Percentiles rank a stretch among this genome's conserved stretches.
Conservation (phyloP, 768 basidiomycete genomes). For the Xerocomus spinulosus region DNA sequence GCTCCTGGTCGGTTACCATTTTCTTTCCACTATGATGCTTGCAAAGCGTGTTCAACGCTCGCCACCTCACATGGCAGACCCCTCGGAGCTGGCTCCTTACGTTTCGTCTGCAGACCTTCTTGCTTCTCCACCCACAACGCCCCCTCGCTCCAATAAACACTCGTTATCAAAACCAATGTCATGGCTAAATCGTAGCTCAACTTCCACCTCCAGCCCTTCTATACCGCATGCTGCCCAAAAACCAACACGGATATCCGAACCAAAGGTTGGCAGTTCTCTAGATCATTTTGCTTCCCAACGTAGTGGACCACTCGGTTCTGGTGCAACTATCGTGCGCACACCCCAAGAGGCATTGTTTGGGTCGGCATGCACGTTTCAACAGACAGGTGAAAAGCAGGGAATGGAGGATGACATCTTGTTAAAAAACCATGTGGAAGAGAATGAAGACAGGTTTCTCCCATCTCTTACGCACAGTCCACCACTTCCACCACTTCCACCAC, state of each 20-base stretch:
- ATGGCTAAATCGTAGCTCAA: conserved; percentile 39
- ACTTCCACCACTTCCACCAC: conserved; percentile 51
- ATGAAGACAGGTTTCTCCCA: conserved; percentile 19
- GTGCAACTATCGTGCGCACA: conserved; percentile 73
- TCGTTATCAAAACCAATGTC: conserved; percentile 39
- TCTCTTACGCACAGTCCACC: conserved; percentile 26
- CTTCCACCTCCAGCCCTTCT: conserved; percentile 26
- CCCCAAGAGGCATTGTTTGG: conserved; percentile 69
- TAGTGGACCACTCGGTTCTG: conserved; percentile 56
- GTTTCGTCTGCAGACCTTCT: conserved; percentile 14
- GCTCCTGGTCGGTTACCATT: neutral
- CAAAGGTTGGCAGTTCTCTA: conserved; percentile 33
- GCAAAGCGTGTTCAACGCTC: conserved; percentile 21
- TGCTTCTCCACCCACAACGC: conserved; percentile 29
- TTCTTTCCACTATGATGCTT: conserved; percentile 23
- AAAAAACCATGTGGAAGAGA: conserved; percentile 12
- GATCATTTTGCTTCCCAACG: conserved; percentile 32
- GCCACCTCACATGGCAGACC: conserved; percentile 10
- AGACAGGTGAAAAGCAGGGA: conserved; percentile 10
- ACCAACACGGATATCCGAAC: conserved; percentile 43
- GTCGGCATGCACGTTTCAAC: conserved; percentile 11
- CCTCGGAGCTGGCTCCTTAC: conserved; percentile 28
- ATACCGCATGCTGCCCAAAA: conserved; percentile 32
- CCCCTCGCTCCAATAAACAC: conserved; percentile 30
- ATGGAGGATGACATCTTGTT: conserved; percentile 4